Base-by-base conservation (phyloP, 257 asterid genomes). In the Plantago ovata region DNA sequence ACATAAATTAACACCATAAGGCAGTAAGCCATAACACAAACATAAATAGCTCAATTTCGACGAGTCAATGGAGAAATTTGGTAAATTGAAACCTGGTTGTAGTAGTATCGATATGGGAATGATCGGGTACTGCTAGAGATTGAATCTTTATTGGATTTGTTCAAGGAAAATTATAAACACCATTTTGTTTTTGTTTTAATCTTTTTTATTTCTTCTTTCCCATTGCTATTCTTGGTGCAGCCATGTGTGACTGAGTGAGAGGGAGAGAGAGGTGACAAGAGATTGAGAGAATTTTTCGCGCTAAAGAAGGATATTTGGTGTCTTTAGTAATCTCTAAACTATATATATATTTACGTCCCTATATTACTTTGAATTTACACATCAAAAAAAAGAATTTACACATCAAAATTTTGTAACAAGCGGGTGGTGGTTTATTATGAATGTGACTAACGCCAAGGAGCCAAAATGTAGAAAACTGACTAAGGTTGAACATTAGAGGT, bases 251-350 rank as follows among this genome's bases (percentile, higher is more conserved):
- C 38, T 13, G 64, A 69, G 15, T n/a, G n/a, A n/a, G n/a, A n/a
- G n/a, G n/a, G n/a, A n/a, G n/a, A n/a, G n/a, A n/a, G n/a, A n/a
- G n/a, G n/a, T n/a, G n/a, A 36, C 7, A 28, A 50, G 59, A 46
- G 56, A 13, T 10, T 60, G 48, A 38, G 79, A 62, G 81, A 55
- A 66, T 67, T 63, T 72, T 69, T 79, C 81, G 75, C 77, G 69
- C 77, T 72, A 58, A 2, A 24, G 40, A 5, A 28, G 36, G 6
- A 28, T 28, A 28, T 28, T 28, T 28, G 36, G 4, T 8, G 6
- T 28, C 36, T 28, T 28, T 3, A n/a, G 2, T 28, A 28, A 28
- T 28, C 0, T 28, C 7, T 6, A 53, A 28, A 6, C 13, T 15
- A n/a, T n/a, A 12, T 20, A 8, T n/a, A 53, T 20, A 32, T 24